A percentile compares a stretch with the other conserved stretches of the same genome.
phyloP scores from a whole-genome alignment of 177 flowering plant genomes.

The Telopea speciosissima region DNA sequence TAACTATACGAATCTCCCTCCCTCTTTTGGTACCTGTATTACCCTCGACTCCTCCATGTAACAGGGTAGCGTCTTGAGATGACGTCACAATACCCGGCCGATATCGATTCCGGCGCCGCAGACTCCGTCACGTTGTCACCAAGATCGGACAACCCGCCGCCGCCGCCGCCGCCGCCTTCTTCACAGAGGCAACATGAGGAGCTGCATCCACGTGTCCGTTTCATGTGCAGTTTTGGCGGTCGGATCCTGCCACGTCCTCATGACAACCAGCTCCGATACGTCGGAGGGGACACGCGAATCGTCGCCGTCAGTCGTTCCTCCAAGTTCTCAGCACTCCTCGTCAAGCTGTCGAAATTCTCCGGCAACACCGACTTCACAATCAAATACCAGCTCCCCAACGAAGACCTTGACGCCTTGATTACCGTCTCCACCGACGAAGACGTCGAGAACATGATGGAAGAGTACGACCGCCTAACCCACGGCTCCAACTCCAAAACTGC shows the following conservation, averaged over 20 bases:
- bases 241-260: slow-evolving; percentile 92
- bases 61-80: slow-evolving; percentile 5
- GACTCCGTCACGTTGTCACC: slow-evolving; percentile 59
- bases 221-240: slow-evolving; percentile 97
- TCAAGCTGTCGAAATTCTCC: slow-evolving; percentile 59
- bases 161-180: background rate
- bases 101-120: slow-evolving; percentile 34
- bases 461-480: slow-evolving; percentile 57
- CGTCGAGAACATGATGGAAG: slow-evolving; percentile 94
- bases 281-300: slow-evolving; percentile 92
- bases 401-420: slow-evolving; percentile 84
- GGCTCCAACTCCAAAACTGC: slow-evolving; percentile 29
- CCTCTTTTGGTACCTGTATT: too few relatives aligned
- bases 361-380: slow-evolving; percentile 38
- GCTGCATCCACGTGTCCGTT: slow-evolving; percentile 41
- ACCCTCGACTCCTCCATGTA: too few relatives aligned
- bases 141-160: slow-evolving; percentile 29
- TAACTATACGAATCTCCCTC: too few relatives aligned
- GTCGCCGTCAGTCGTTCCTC: slow-evolving; percentile 60
- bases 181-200: slow-evolving; percentile 19
- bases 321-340: slow-evolving; percentile 43
- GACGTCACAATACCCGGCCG: slow-evolving; percentile 39
- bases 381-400: slow-evolving; percentile 92
- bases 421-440: slow-evolving; percentile 89
- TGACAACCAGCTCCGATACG: slow-evolving; percentile 92